Evolutionary conservation across 495 filamentous ascomycete genomes (phyloP), one percentile per base, ranked within the genome.

Genomic region (Podospora pseudocomata): DNA sequence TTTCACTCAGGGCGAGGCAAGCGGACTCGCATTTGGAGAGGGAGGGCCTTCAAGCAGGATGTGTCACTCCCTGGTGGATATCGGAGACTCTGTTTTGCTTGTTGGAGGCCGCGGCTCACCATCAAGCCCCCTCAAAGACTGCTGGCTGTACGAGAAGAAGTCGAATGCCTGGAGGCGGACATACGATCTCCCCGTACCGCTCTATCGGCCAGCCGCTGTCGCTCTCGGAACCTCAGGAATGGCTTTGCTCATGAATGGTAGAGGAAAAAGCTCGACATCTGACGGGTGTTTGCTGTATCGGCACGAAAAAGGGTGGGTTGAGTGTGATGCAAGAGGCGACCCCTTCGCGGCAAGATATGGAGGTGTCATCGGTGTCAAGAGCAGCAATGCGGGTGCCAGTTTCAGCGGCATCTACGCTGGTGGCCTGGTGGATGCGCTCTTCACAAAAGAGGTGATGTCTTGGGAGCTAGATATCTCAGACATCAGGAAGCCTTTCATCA

Each of bases 91-190:
- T 82, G 49, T 85, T 65, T 75, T 97, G 9, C 77, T 97, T 19
- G 86, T 89, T n/a, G 93, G 93, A 19, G 94, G 94, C 16, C 82
- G 94, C 60, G 83, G 85, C 15, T 94, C 92, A 6, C 94, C 94
- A 2, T 83, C 88, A 18, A 82, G 80, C 23, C 86, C 85, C 4
- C 71, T 91, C 7, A 75, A 78, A 19, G 90, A 94, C 77, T 93
- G 91, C 72, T 97, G 92, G 92, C 65, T 92, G 1, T 81, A 87
- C 53, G 76, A 84, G 64, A 83, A 82, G 60, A 82, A 80, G 28
- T 19, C 44, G 3, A 78, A 74, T 23, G 64, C 30, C 13, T 97
- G 92, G 92, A 80, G 80, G 67, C 82, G 80, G 62, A 84, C 85
- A 9, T 80, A 89, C 32, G 83, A 86, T 65, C 82, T 96, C 18